phyloP scores from a whole-genome alignment of 1,139 yeast genomes.

The Sugiyamaella neomexicana region DNA sequence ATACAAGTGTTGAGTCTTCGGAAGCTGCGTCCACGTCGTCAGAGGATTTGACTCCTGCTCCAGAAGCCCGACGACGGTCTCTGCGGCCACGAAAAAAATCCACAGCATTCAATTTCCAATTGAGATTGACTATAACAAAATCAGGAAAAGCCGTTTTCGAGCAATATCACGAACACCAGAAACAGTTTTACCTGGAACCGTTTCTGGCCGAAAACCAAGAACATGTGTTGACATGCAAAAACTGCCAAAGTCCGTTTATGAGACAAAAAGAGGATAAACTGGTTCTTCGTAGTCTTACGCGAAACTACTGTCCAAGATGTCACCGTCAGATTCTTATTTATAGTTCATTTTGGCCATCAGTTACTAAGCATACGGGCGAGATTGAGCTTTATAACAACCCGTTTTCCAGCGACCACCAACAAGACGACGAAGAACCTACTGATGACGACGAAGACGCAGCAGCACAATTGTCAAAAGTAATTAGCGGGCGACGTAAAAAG shows the following conservation, averaged over 20 bases:
- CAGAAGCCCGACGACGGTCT: constrained; percentile 8
- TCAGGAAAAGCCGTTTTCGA: constrained; percentile 6
- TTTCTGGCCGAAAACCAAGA: constrained; percentile 23
- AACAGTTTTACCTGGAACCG: constrained; percentile 27
- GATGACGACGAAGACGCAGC: constrained; percentile 10
- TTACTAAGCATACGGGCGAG: constrained; percentile 19
- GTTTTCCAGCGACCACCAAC: constrained; percentile 17
- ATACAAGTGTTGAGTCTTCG: constrained; percentile 25
- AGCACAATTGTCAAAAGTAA: background rate
- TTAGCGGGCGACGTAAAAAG: constrained; percentile 5
- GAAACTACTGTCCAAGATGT: constrained; percentile 37
- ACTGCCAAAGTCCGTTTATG: constrained; percentile 33
- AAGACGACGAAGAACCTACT: constrained; percentile 16
- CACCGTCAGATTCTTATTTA: constrained; percentile 37
- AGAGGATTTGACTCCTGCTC: constrained; percentile 6
- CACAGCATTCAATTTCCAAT: background rate
- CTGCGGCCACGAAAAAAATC: constrained; percentile 11
- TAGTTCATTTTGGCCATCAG: constrained; percentile 36
- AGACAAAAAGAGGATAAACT: constrained; percentile 23
- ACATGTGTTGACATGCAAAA: constrained; percentile 27
- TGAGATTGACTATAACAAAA: background rate
- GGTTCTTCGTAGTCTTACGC: constrained; percentile 19
- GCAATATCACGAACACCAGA: constrained; percentile 16
- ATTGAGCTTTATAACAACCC: constrained; percentile 28
- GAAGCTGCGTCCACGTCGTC: constrained; percentile 16